Percentiles rank a stretch among this genome's conserved stretches.
Evolutionary conservation across 768 basidiomycete genomes (phyloP).

Genomic region (Amanita pallidorosea): DNA sequence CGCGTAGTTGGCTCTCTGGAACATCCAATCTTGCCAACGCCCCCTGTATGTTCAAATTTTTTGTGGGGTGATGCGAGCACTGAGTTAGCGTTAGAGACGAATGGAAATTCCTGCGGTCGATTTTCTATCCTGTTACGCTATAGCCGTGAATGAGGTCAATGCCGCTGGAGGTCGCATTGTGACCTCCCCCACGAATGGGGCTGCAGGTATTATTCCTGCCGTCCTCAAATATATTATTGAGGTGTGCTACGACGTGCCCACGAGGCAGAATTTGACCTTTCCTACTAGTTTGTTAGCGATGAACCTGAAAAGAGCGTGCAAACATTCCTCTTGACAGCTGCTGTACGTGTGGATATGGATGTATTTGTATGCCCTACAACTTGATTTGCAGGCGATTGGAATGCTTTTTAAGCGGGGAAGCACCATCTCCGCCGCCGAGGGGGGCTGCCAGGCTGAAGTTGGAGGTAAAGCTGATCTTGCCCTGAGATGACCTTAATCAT

Average conservation of each 20-base stretch:
- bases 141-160: slow-evolving; percentile 93
- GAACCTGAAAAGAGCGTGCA: slow-evolving; percentile 80
- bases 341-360: slow-evolving; percentile 36
- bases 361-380: not conserved
- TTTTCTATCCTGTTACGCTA: slow-evolving; percentile 88
- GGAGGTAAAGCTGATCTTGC: slow-evolving; percentile 43
- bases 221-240: slow-evolving; percentile 86
- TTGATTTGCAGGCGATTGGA: slow-evolving; percentile 56
- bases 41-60: slow-evolving; percentile 45
- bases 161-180: slow-evolving; percentile 90
- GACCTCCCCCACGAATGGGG: slow-evolving; percentile 90
- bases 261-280: not conserved
- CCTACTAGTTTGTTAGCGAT: slow-evolving; percentile 70
- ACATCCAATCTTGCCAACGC: slow-evolving; percentile 72
- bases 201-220: slow-evolving; percentile 88
- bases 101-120: slow-evolving; percentile 91
- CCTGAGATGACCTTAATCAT: not conserved
- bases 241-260: slow-evolving; percentile 22
- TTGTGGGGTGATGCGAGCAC: not conserved
- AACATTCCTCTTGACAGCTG: slow-evolving; percentile 85
- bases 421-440: slow-evolving; percentile 93
- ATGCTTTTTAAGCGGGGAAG: slow-evolving; percentile 98
- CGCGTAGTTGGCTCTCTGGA: slow-evolving; percentile 68
- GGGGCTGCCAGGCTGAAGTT: slow-evolving; percentile 92
- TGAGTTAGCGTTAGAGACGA: slow-evolving; percentile 41